Evolutionary conservation across 2,329 filamentous ascomycete species (phyloP).

Genomic region (Chrysoporthe cubensis): DNA sequence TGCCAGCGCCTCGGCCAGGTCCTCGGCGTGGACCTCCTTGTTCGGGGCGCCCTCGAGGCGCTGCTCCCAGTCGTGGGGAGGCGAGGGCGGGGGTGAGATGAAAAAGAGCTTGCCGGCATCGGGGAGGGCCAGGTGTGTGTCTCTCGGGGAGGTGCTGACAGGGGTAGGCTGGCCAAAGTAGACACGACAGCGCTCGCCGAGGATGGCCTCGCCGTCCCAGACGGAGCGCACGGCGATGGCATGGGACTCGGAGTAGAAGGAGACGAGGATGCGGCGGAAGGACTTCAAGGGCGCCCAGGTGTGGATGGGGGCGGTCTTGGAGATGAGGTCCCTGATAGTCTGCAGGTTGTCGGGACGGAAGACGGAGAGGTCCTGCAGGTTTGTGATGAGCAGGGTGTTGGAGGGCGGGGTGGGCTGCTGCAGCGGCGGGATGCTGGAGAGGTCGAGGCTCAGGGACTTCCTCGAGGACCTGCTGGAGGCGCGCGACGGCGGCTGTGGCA

Average conservation of each 20-base stretch:
- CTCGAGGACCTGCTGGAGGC: conserved; percentile 52
- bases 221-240: conserved; percentile 72
- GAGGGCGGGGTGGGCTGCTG: conserved; percentile 73
- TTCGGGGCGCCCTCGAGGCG: conserved; percentile 71
- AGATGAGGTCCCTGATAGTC: conserved; percentile 72
- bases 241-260: conserved; percentile 72
- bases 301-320: conserved; percentile 71
- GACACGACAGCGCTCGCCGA: conserved; percentile 70
- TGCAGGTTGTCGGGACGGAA: conserved; percentile 76
- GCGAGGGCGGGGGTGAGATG: conserved; percentile 70
- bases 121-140: conserved; percentile 67
- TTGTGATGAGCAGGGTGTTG: conserved; percentile 85
- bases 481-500: conserved; percentile 40
- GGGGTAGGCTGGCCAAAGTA: conserved; percentile 69
- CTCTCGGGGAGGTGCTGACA: conserved; percentile 50
- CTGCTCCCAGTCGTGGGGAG: conserved; percentile 72
- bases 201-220: conserved; percentile 74
- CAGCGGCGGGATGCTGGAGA: conserved; percentile 72
- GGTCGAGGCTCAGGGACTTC: conserved; percentile 69
- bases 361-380: conserved; percentile 72
- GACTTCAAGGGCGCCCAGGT: conserved; percentile 81
- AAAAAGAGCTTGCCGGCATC: conserved; percentile 75
- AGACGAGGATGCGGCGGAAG: conserved; percentile 79
- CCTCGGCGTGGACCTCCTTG: conserved; percentile 70
- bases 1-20: conserved; percentile 68